Conservation (phyloP, 352 stramenopile species). For the Globisporangium solare region DNA sequence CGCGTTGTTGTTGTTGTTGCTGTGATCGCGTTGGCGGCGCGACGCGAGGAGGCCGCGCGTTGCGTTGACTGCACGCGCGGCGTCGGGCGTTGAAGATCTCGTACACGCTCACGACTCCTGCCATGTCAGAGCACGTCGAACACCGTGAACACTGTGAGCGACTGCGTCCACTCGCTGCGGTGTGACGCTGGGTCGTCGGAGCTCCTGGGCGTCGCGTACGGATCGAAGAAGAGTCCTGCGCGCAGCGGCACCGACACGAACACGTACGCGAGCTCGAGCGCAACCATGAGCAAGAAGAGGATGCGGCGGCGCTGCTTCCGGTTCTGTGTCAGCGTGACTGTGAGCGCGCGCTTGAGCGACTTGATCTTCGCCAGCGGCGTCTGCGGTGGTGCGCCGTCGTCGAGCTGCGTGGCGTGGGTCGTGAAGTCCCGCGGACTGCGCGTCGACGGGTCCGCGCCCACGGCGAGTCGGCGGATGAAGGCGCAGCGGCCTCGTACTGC, state of each 20-base stretch:
- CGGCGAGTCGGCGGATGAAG: background rate
- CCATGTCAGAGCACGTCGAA: constrained; percentile 50
- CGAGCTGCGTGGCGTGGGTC: background rate
- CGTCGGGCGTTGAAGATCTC: constrained; percentile 46
- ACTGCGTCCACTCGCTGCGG: constrained; percentile 29
- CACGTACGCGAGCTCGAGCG: constrained; percentile 32
- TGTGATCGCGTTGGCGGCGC: constrained; percentile 10
- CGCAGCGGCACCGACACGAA: constrained; percentile 36
- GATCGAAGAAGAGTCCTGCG: constrained; percentile 38
- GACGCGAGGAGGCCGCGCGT: constrained; percentile 15
- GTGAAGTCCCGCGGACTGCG: constrained; percentile 14
- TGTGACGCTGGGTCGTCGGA: no score
- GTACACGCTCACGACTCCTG: constrained; percentile 34
- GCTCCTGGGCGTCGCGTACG: constrained; percentile 11
- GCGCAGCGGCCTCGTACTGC: background rate
- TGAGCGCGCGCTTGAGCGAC: background rate
- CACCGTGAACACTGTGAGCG: constrained; percentile 40
- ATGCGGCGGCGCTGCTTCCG: constrained; percentile 14
- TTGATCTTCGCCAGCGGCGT: background rate
- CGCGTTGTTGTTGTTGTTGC: no score
- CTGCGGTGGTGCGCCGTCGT: background rate
- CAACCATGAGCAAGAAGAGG: constrained; percentile 19
- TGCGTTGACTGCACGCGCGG: constrained; percentile 25
- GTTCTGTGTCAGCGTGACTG: constrained; percentile 1
- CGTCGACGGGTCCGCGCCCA: constrained; percentile 10